Percentiles rank a stretch among this genome's conserved stretches.
phyloP scores from a whole-genome alignment of 257 asterid genomes.

The Salvia rosmarinus region DNA sequence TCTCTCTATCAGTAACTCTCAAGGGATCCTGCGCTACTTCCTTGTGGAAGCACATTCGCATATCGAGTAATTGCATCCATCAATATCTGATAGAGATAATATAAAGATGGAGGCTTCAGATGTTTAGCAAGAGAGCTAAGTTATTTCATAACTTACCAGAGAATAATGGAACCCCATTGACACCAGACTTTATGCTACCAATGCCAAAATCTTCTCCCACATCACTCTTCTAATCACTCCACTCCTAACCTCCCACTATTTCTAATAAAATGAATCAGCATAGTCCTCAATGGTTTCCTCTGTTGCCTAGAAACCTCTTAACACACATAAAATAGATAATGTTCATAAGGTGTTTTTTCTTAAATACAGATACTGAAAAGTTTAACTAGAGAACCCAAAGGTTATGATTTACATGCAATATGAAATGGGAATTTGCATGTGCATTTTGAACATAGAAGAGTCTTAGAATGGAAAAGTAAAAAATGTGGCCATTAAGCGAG shows the following conservation, averaged over 20 bases:
- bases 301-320: not conserved
- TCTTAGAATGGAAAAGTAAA: not conserved
- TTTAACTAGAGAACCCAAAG: not conserved
- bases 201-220: not conserved
- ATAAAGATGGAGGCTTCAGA: not conserved
- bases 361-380: not conserved
- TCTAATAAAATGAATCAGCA: constrained; percentile 8
- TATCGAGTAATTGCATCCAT: not conserved
- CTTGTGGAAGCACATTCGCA: not conserved
- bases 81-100: not conserved
- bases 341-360: not conserved
- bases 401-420: not conserved
- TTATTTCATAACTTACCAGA: not conserved
- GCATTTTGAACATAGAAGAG: constrained; percentile 11
- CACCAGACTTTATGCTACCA: not conserved
- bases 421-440: not conserved
- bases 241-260: not conserved
- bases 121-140: not conserved
- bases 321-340: not conserved
- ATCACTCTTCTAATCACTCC: constrained; percentile 16
- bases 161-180: not conserved
- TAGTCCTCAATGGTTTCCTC: not conserved
- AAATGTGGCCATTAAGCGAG: not conserved
- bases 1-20: too few species aligned
- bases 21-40: not conserved